phyloP scores from a whole-genome alignment of 768 basidiomycete species.

The Suillus hirtellus region DNA sequence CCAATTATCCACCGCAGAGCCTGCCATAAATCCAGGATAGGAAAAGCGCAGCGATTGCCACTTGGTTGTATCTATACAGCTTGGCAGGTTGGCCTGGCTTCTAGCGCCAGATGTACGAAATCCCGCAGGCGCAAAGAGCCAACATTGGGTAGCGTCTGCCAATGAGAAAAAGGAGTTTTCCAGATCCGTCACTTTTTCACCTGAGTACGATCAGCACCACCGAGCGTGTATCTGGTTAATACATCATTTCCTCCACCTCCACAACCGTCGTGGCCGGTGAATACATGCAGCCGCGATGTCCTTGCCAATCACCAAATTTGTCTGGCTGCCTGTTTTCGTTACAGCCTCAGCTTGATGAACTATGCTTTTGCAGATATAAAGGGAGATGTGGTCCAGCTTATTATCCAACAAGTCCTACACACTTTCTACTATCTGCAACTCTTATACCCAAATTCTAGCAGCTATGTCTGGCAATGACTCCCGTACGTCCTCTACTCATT shows the following conservation, averaged over 20 bases:
- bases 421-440: neutral
- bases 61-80: neutral
- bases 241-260: neutral
- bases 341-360: neutral
- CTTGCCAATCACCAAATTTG: neutral
- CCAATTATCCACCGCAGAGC: neutral
- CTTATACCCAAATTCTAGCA: neutral
- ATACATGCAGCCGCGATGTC: neutral
- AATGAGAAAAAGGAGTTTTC: neutral
- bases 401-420: too few relatives aligned
- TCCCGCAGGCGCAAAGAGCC: neutral
- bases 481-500: neutral
- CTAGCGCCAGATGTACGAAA: neutral
- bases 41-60: neutral
- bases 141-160: neutral
- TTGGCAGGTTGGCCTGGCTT: neutral
- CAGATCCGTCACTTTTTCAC: neutral
- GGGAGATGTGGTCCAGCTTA: neutral
- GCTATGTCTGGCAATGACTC: neutral
- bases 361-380: neutral
- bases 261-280: neutral
- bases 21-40: neutral
- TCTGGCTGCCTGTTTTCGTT: neutral
- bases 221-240: neutral
- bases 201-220: neutral